Percentiles rank a stretch among this genome's conserved stretches.
Conservation (phyloP, 805 yeast genomes). For the Ogataea paraovalis region DNA sequence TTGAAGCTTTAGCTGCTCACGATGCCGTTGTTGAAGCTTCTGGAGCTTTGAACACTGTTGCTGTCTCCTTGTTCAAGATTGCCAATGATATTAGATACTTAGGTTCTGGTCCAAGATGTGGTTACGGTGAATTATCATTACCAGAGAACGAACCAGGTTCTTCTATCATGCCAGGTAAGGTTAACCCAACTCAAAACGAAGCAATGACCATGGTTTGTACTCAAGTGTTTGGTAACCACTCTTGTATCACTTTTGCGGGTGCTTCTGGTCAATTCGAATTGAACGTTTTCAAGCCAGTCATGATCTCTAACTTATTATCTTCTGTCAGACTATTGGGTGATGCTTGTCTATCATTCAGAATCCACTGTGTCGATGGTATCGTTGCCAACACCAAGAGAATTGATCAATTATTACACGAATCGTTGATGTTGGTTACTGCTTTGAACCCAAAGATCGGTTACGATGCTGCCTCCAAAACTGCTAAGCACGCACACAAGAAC, state of each 20-base stretch:
- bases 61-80: slow-evolving; percentile 89
- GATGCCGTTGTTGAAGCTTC: slow-evolving; percentile 98
- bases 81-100: slow-evolving; percentile 97
- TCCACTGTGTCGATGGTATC: slow-evolving; percentile 94
- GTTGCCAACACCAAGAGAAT: slow-evolving; percentile 85
- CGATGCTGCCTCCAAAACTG: slow-evolving; percentile 95
- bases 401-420: slow-evolving; percentile 82
- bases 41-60: slow-evolving; percentile 94
- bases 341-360: slow-evolving; percentile 84
- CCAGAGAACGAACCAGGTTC: slow-evolving; percentile 99
- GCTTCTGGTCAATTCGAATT: slow-evolving; percentile 98
- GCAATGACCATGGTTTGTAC: slow-evolving; percentile 97
- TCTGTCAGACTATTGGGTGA: slow-evolving; percentile 88
- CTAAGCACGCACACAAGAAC: slow-evolving; percentile 98
- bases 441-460: slow-evolving; percentile 98
- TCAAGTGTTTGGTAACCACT: slow-evolving; percentile 96
- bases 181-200: slow-evolving; percentile 98
- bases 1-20: slow-evolving; percentile 98
- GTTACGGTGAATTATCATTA: slow-evolving; percentile 90
- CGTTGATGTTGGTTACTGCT: slow-evolving; percentile 97
- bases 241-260: slow-evolving; percentile 94
- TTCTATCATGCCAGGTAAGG: slow-evolving; percentile 99
- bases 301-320: slow-evolving; percentile 85
- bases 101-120: slow-evolving; percentile 99
- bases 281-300: slow-evolving; percentile 95